Evolutionary conservation across 116 monocot genomes (phyloP), one percentile per base, ranked within the genome.

Genomic region (Thalassia testudinum): DNA sequence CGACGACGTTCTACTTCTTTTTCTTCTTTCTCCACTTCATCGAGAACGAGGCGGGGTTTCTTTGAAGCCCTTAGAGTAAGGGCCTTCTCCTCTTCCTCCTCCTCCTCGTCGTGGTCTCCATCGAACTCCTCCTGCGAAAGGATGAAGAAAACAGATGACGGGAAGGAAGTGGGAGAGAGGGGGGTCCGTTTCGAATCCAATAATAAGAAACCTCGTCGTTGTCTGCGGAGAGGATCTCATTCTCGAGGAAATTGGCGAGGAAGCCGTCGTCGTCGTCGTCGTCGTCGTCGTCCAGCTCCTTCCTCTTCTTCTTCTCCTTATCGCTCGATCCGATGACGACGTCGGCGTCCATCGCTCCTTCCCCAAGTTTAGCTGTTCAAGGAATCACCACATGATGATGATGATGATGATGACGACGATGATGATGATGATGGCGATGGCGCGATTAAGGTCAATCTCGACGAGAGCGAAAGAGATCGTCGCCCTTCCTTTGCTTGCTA

Each of bases 241-340:
- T 70, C 27, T 91, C 91, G 42, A 91, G 75, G 55, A 91, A 82
- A 60, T 66, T 43, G 42, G 74, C 86, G 19, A 91, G 81, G 21
- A 69, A 37, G 17, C 71, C 75, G 47, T 91, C 86, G 26, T 79
- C 86, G 11, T 73, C 72, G 45, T 45, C 45, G 19, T 40, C 7
- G 40, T 40, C 40, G 40, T 40, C 7, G 40, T 40, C 14, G 40
- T 7, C 40, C 14, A n/a, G n/a, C n/a, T 14, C 40, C 40, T 40
- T 40, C 40, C 7, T 14, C 14, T 40, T 40, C 11, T 14, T 14
- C 40, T 40, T 40, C 40, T 14, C 40, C 14, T 40, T 40, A n/a
- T n/a, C n/a, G n/a, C n/a, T n/a, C n/a, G n/a, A n/a, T n/a, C n/a
- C n/a, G n/a, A n/a, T n/a, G n/a, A 10, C 30, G 30, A 10, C 30